Conservation (phyloP, 805 yeast species). For the Ogataea kodamae region DNA sequence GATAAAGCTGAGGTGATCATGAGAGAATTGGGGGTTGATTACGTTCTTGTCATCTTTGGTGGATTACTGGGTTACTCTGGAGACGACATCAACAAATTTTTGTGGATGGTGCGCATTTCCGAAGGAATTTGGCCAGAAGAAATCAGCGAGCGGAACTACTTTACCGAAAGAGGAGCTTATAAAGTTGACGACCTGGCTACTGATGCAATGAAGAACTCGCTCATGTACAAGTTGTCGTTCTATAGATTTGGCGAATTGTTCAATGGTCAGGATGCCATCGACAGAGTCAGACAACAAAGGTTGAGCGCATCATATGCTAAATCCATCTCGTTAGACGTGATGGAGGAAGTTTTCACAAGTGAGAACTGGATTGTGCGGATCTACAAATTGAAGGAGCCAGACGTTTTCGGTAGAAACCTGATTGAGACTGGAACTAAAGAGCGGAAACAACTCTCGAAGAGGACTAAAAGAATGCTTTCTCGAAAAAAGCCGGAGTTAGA, state of each 20-base stretch:
- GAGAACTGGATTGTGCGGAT: conserved; percentile 97
- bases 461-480: conserved; percentile 26
- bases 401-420: conserved; percentile 79
- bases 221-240: conserved; percentile 93
- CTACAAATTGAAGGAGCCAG: conserved; percentile 86
- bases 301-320: conserved; percentile 29
- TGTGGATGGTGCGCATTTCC: conserved; percentile 99
- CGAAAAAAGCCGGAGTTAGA: conserved; percentile 32
- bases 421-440: conserved; percentile 54
- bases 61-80: conserved; percentile 92
- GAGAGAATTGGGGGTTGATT: conserved; percentile 90
- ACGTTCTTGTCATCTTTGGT: conserved; percentile 89
- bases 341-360: conserved; percentile 92
- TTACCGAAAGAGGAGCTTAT: conserved; percentile 84
- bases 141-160: conserved; percentile 77
- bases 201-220: conserved; percentile 78
- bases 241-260: conserved; percentile 77
- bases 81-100: conserved; percentile 92
- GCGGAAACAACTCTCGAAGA: conserved; percentile 27
- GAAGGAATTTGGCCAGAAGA: conserved; percentile 99
- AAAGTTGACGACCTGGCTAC: conserved; percentile 81
- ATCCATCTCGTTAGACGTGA: conserved; percentile 59
- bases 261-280: conserved; percentile 59
- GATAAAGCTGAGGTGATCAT: conserved; percentile 85
- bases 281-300: conserved; percentile 85